Conservation (phyloP, 257 asterid genomes). For the Ajuga chamaepitys region DNA sequence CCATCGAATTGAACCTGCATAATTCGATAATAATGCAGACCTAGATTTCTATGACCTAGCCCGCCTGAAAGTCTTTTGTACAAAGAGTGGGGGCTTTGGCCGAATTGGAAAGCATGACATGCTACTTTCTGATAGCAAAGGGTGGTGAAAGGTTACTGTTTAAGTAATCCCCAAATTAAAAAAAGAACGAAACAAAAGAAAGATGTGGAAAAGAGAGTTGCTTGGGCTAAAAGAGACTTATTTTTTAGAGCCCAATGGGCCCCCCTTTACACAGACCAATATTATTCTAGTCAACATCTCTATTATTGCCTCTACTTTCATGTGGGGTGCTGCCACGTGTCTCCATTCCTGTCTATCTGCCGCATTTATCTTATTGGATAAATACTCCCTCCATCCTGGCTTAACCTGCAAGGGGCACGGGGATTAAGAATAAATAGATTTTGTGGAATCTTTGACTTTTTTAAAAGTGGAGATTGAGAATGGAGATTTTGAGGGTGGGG, state of each 20-base stretch:
- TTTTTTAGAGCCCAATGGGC: constrained; percentile 12
- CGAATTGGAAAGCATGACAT: background rate
- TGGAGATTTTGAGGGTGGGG: no score
- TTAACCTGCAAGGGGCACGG: no score
- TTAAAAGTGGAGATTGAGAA: no score
- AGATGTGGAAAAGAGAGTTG: constrained; percentile 20
- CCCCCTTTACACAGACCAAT: constrained; percentile 7
- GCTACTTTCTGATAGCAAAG: constrained; percentile 11
- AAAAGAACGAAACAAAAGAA: background rate
- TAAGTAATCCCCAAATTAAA: background rate
- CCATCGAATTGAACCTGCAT: no score
- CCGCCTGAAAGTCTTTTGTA: background rate
- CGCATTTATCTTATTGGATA: constrained; percentile 2
- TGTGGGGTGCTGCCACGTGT: constrained; percentile 36
- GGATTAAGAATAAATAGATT: no score
- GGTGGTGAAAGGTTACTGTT: constrained; percentile 9
- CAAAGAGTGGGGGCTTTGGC: background rate
- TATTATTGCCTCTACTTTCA: constrained; percentile 9
- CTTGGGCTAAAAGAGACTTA: constrained; percentile 21
- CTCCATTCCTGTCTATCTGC: background rate
- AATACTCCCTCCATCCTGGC: no score
- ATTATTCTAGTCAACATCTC: constrained; percentile 15
- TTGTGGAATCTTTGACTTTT: no score
- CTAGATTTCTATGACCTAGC: no score
- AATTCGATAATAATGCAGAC: no score